A percentile compares a stretch with the other conserved stretches of the same genome.
phyloP scores from a whole-genome alignment of 176 grass and related monocot species.

The Olyra latifolia region DNA sequence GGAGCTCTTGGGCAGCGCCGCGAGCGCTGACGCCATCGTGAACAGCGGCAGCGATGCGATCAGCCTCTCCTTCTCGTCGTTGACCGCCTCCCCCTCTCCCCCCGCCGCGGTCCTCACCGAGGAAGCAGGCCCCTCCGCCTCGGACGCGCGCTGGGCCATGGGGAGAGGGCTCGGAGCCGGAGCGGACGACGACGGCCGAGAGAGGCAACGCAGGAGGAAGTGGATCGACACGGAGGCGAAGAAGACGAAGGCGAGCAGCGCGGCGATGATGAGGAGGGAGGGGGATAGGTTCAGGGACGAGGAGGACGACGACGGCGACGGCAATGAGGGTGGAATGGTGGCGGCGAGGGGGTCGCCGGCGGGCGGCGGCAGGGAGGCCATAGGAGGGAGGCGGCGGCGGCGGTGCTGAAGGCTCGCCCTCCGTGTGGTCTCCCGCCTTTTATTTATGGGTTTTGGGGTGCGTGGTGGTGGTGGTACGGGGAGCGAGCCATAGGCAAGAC shows the following conservation, averaged over 20 bases:
- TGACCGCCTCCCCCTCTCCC: not conserved
- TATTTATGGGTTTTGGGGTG: conserved; percentile 65
- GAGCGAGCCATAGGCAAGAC: not conserved
- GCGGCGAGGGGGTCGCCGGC: conserved; percentile 49
- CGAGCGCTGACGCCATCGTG: conserved; percentile 73
- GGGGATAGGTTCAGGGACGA: conserved; percentile 62
- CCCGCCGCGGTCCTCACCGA: not conserved
- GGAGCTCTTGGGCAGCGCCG: conserved; percentile 78
- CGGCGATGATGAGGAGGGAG: conserved; percentile 70
- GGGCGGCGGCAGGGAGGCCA: conserved; percentile 44
- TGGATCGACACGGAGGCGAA: conserved; percentile 72
- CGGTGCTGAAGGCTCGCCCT: conserved; percentile 30
- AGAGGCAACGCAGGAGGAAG: conserved; percentile 75
- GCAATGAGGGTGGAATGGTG: conserved; percentile 39
- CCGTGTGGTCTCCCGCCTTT: conserved; percentile 29
- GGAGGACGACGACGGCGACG: conserved; percentile 15
- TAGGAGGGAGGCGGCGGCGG: not conserved
- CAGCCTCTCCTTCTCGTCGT: conserved; percentile 60
- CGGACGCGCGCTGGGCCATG: conserved; percentile 16
- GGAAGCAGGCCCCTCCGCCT: not conserved
- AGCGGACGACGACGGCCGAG: conserved; percentile 22
- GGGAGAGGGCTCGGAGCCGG: conserved; percentile 23
- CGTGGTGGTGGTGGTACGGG: conserved; percentile 10
- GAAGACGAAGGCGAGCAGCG: conserved; percentile 68
- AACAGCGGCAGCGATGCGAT: conserved; percentile 85